Conservation (phyloP, 2,329 filamentous ascomycete species). For the Fusarium palustre region DNA sequence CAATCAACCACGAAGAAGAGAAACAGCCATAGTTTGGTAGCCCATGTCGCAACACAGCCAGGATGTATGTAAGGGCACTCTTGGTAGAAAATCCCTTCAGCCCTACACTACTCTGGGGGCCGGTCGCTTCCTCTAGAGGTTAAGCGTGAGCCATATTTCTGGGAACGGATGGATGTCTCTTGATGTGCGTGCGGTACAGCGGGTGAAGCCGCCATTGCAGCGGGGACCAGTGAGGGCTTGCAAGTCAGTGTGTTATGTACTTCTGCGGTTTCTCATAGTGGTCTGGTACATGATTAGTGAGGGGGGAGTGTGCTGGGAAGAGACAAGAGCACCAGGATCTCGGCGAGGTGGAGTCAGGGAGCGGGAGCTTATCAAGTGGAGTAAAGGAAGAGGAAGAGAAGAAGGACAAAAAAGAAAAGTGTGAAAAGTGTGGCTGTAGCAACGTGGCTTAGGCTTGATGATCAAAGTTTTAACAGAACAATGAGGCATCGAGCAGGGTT, state of each 20-base stretch:
- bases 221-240: conserved; percentile 20
- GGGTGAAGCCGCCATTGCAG: conserved; percentile 45
- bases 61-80: conserved; percentile 29
- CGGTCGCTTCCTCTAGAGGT: conserved; percentile 45
- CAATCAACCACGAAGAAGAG: not conserved
- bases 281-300: conserved; percentile 9
- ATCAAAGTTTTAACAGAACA: not conserved
- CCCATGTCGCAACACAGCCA: not conserved
- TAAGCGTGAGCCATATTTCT: conserved; percentile 43
- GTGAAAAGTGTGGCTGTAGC: conserved; percentile 11
- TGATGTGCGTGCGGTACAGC: conserved; percentile 38
- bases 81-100: conserved; percentile 30
- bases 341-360: conserved; percentile 34
- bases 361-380: conserved; percentile 37
- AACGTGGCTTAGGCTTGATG: conserved; percentile 14
- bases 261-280: not conserved
- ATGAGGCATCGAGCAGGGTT: not conserved
- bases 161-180: conserved; percentile 31
- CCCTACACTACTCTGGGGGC: conserved; percentile 37
- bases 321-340: conserved; percentile 17
- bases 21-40: conserved; percentile 1
- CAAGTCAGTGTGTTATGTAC: conserved; percentile 17
- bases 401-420: not conserved
- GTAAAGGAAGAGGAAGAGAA: not conserved
- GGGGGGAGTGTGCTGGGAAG: conserved; percentile 30